phyloP scores from a whole-genome alignment of 768 basidiomycete genomes.

The Symmetrospora coprosmae region DNA sequence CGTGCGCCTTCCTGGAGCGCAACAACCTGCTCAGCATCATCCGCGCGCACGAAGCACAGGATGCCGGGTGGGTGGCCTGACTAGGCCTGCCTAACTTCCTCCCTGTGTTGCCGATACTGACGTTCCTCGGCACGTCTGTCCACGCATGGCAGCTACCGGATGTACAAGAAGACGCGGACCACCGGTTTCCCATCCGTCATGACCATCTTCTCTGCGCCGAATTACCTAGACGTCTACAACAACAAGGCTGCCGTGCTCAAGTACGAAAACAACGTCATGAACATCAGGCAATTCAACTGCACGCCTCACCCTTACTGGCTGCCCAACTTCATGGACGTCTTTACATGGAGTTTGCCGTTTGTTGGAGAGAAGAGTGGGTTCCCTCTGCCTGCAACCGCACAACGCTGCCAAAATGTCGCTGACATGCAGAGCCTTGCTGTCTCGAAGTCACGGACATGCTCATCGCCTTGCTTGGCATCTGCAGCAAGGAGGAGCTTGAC shows the following conservation, averaged over 20 bases:
- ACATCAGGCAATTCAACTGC: conserved; percentile 67
- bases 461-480: conserved; percentile 86
- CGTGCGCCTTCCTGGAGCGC: conserved; percentile 89
- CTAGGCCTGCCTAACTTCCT: background rate
- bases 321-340: conserved; percentile 99
- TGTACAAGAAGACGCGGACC: conserved; percentile 97
- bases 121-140: background rate
- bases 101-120: background rate
- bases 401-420: too few relatives aligned
- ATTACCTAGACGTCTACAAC: conserved; percentile 96
- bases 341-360: conserved; percentile 96
- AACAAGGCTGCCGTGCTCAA: conserved; percentile 98
- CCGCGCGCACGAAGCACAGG: conserved; percentile 94
- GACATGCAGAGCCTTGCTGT: background rate
- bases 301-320: conserved; percentile 95
- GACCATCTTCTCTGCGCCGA: conserved; percentile 97
- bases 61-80: conserved; percentile 61
- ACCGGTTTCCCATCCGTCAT: conserved; percentile 98
- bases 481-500: conserved; percentile 89
- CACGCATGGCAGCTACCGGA: conserved; percentile 43
- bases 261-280: conserved; percentile 76
- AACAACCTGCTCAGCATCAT: conserved; percentile 95
- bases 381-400: background rate
- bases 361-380: conserved; percentile 88
- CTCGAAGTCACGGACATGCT: conserved; percentile 88